A percentile compares a stretch with the other conserved stretches of the same genome.
Evolutionary conservation across 148 eudicot species (phyloP).

Genomic region (Mesembryanthemum crystallinum): DNA sequence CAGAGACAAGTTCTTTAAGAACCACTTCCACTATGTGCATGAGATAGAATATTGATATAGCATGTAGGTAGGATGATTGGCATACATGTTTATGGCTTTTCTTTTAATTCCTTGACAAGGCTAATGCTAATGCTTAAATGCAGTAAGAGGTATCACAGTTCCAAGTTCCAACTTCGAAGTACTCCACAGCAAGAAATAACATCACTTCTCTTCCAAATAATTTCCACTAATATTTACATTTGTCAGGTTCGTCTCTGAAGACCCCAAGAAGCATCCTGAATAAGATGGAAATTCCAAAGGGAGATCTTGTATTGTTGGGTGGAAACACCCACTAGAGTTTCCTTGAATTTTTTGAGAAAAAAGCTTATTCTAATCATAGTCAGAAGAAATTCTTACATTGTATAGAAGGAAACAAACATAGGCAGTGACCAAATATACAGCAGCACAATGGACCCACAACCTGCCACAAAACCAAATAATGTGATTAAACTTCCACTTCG

Average conservation of each 20-base stretch:
- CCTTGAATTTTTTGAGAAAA: neutral
- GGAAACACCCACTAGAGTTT: neutral
- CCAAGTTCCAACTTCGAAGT: neutral
- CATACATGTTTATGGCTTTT: neutral
- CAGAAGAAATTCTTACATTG: constrained; percentile 37
- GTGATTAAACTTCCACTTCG: neutral
- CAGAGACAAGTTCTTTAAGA: neutral
- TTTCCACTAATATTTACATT: neutral
- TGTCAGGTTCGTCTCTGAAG: neutral
- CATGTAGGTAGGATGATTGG: neutral
- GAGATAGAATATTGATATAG: neutral
- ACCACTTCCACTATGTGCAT: constrained; percentile 2
- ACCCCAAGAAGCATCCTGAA: neutral
- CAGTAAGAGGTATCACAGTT: neutral
- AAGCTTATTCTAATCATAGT: neutral
- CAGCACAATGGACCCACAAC: constrained; percentile 60
- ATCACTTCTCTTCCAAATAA: neutral
- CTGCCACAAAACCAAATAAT: constrained; percentile 39
- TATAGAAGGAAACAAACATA: constrained; percentile 61
- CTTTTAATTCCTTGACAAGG: constrained; percentile 11
- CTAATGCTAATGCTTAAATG: neutral
- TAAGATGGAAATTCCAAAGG: neutral
- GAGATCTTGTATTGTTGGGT: neutral
- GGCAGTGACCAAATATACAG: constrained; percentile 56
- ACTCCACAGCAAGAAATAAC: neutral